Evolutionary conservation across 306 rosid species (phyloP), one percentile per base, ranked within the genome.

Genomic region (Vachellia pachyceras): DNA sequence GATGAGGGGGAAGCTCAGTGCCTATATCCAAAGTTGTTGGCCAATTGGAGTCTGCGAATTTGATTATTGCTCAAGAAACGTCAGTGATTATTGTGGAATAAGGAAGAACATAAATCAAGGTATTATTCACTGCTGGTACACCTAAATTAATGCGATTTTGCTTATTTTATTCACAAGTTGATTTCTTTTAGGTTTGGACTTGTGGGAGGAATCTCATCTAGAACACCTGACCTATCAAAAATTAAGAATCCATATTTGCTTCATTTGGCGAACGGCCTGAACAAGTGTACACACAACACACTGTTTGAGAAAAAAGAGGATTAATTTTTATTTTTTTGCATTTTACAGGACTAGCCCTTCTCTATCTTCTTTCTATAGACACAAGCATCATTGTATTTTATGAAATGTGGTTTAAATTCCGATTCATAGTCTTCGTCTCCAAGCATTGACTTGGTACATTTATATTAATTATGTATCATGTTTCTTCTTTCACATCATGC

Each of bases 401-500:
- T 60, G 39, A 60, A 11, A 25, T 60, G 9, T 52, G 4, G 55
- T 84, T 81, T 66, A 66, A 74, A 68, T 46, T 73, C 54, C 18
- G 58, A 69, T 52, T 74, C 84, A 87, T 85, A 61, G 86, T 69
- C 85, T 85, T 85, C 84, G 82, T 80, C 74, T 73, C 42, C 73
- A 80, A 82, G 82, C 76, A 82, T 82, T 83, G 84, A 80, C 87
- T 72, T 33, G 47, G 41, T 0, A 6, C 58, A 39, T 60, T 12
- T 13, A n/a, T 23, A 60, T 60, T 23, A 50, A 17, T 50, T 2
- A 71, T 78, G 45, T 11, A 23, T 65, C 18, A 33, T 14, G 44
- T 6, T 2, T 20, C 42, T 2, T 42, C 11, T 72, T 41, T 11
- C 1, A n/a, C n/a, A n/a, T n/a, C n/a, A n/a, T n/a, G n/a, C n/a